Evolutionary conservation across 164 flowering plant species (phyloP).

Genomic region (Macadamia tetraphylla): DNA sequence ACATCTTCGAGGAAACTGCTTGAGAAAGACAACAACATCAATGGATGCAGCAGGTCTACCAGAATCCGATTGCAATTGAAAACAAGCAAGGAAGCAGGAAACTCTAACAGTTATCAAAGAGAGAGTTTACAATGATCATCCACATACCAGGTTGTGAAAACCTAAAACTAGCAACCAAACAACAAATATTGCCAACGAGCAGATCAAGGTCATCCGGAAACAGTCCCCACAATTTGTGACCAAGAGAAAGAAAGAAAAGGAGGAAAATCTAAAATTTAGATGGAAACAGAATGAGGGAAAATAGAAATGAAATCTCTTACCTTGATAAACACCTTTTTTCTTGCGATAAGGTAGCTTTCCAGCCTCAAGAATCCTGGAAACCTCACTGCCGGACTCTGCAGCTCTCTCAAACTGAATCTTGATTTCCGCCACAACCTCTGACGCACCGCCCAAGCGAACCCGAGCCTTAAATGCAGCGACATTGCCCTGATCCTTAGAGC

Average conservation of each 20-base stretch:
- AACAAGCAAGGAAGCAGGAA: too few relatives aligned
- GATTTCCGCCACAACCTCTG: constrained; percentile 61
- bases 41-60: not conserved
- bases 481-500: constrained; percentile 32
- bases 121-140: not conserved
- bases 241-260: too few relatives aligned
- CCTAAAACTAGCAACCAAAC: too few relatives aligned
- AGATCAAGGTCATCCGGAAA: too few relatives aligned
- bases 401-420: constrained; percentile 73
- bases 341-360: constrained; percentile 67
- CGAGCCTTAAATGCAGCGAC: constrained; percentile 27
- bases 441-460: constrained; percentile 30
- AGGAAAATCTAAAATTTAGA: too few relatives aligned
- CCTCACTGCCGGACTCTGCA: constrained; percentile 61
- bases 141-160: too few relatives aligned
- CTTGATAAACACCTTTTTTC: constrained; percentile 53
- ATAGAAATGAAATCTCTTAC: constrained; percentile 15
- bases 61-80: not conserved
- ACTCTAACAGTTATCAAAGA: too few relatives aligned
- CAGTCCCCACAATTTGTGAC: too few relatives aligned
- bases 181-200: too few relatives aligned
- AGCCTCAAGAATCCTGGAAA: constrained; percentile 76
- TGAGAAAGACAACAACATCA: constrained; percentile 4
- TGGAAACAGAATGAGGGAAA: not conserved
- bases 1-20: constrained; percentile 79